Conservation (phyloP, 306 rosid genomes). For the Senna siamea region DNA sequence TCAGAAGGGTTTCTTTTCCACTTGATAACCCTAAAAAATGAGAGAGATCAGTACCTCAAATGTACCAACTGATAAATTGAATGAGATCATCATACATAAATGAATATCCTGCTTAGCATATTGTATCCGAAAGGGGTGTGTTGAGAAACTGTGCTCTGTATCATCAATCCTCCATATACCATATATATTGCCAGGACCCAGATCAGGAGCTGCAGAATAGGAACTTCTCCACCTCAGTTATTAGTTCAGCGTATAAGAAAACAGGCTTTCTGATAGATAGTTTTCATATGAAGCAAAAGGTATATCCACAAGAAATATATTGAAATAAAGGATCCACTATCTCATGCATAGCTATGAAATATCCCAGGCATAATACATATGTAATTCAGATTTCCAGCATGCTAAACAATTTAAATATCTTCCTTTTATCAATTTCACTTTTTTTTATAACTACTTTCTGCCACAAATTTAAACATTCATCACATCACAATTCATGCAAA, state of each 20-base stretch:
- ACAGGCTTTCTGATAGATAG: background rate
- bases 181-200: slow-evolving; percentile 54
- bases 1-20: too few species aligned
- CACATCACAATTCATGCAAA: background rate
- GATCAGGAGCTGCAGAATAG: slow-evolving; percentile 72
- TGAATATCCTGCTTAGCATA: slow-evolving; percentile 86
- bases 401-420: background rate
- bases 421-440: background rate
- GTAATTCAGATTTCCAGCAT: background rate
- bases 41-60: slow-evolving; percentile 61
- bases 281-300: slow-evolving; percentile 1
- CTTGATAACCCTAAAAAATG: too few species aligned
- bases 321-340: background rate
- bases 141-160: slow-evolving; percentile 87
- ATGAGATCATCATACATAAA: slow-evolving; percentile 81
- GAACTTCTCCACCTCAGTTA: slow-evolving; percentile 19
- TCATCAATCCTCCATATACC: slow-evolving; percentile 94
- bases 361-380: background rate
- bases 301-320: too few species aligned
- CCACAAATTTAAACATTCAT: background rate
- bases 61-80: slow-evolving; percentile 60
- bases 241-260: slow-evolving; percentile 17
- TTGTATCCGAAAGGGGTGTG: slow-evolving; percentile 86
- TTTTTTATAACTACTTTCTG: background rate
- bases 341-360: background rate